Conservation (phyloP, 495 filamentous ascomycete genomes). For the Penicillium nucicola region DNA sequence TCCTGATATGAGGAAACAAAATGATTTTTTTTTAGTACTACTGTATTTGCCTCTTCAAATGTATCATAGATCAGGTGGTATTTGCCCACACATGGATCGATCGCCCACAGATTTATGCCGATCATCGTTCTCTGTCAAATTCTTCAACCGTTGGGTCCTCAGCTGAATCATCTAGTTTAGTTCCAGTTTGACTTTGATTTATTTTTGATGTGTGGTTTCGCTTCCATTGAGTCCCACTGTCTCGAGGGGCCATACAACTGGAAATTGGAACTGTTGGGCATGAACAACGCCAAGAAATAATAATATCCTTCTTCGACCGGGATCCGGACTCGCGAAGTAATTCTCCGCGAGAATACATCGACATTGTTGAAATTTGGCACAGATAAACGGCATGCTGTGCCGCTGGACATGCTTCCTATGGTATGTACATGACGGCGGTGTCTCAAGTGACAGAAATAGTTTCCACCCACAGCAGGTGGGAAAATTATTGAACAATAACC, state of each 20-base stretch:
- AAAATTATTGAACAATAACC: not conserved
- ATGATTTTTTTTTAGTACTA: conserved; percentile 6
- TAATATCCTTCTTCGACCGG: not conserved
- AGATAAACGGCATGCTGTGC: not conserved
- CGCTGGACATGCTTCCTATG: not conserved
- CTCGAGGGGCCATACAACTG: not conserved
- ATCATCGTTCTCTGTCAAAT: conserved; percentile 1
- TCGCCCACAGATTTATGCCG: not conserved
- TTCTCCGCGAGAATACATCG: not conserved
- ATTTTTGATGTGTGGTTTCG: not conserved
- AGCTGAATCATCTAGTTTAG: not conserved
- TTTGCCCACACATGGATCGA: not conserved
- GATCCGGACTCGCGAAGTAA: not conserved
- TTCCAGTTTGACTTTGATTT: not conserved
- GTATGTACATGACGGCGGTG: conserved; percentile 2
- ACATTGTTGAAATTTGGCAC: not conserved
- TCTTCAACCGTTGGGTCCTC: not conserved
- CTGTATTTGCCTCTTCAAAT: conserved; percentile 5
- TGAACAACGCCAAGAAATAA: not conserved
- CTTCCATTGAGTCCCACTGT: not conserved
- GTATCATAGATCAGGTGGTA: conserved; percentile 9
- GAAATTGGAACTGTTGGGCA: not conserved
- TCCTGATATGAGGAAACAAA: not conserved
- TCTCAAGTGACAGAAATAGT: conserved; percentile 2
- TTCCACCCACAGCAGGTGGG: not conserved